These are phyloP conservation scores for Nakazawaea siamensis DNA, from an alignment of 805 yeast genomes.

Conservation along the genomic window DNA sequence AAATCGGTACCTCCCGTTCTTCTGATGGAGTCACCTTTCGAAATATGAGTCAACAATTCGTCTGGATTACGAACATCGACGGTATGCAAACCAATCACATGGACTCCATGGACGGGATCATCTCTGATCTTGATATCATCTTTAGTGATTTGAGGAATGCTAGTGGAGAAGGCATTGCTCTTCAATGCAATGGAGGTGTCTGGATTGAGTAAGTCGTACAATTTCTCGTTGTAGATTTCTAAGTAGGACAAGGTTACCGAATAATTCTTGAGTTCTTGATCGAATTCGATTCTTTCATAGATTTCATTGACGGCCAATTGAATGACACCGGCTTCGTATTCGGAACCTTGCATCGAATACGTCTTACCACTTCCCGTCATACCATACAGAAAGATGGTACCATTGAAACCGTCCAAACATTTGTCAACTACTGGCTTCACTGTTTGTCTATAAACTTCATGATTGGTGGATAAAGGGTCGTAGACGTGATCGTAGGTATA, in stretches of 20 bases:
- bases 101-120: slow-evolving; percentile 62
- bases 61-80: slow-evolving; percentile 45
- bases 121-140: slow-evolving; percentile 73
- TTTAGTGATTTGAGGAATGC: slow-evolving; percentile 2
- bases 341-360: slow-evolving; percentile 72
- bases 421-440: slow-evolving; percentile 47
- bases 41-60: slow-evolving; percentile 54
- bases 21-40: slow-evolving; percentile 64
- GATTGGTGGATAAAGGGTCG: slow-evolving; percentile 43
- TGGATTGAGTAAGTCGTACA: slow-evolving; percentile 63
- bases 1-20: slow-evolving; percentile 86
- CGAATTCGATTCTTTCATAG: slow-evolving; percentile 36
- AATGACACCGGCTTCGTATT: slow-evolving; percentile 60
- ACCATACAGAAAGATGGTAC: slow-evolving; percentile 89
- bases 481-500: slow-evolving; percentile 79
- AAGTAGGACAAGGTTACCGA: slow-evolving; percentile 60
- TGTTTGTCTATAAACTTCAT: slow-evolving; percentile 47
- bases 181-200: slow-evolving; percentile 17
- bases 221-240: slow-evolving; percentile 82
- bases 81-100: slow-evolving; percentile 66
- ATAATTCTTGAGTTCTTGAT: slow-evolving; percentile 24
- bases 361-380: slow-evolving; percentile 95
- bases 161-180: slow-evolving; percentile 9
- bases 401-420: slow-evolving; percentile 70
- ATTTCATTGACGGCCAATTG: slow-evolving; percentile 56